Percentiles rank a stretch among this genome's conserved stretches.
phyloP scores from a whole-genome alignment of 805 yeast species.

The Metschnikowia dekortorum region DNA sequence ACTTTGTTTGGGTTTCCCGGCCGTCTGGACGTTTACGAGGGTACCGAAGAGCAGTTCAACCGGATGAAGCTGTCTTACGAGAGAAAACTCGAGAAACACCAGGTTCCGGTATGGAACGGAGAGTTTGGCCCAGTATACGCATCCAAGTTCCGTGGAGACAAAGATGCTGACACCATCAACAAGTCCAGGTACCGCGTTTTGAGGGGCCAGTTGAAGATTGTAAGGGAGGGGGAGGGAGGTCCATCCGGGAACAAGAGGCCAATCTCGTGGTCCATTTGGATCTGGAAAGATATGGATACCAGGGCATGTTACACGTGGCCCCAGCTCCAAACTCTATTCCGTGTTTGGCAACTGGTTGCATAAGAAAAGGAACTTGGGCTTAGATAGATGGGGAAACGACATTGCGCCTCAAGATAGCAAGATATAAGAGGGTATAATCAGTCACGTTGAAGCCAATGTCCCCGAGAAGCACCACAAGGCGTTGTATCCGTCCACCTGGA shows the following conservation, averaged over 20 bases:
- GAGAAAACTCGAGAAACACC: conserved; percentile 37
- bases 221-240: conserved; percentile 46
- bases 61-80: conserved; percentile 37
- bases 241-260: conserved; percentile 45
- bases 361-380: conserved; percentile 42
- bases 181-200: conserved; percentile 38
- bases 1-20: conserved; percentile 43
- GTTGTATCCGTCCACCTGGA: conserved; percentile 41
- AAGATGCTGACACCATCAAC: conserved; percentile 34
- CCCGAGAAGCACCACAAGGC: conserved; percentile 39
- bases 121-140: conserved; percentile 52
- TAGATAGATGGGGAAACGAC: conserved; percentile 50
- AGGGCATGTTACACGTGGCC: conserved; percentile 46
- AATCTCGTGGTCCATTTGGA: conserved; percentile 50
- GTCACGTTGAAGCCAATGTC: conserved; percentile 35
- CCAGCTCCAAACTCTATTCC: conserved; percentile 40
- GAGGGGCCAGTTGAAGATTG: conserved; percentile 42
- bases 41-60: conserved; percentile 30
- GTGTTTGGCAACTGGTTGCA: conserved; percentile 39
- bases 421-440: conserved; percentile 32
- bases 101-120: conserved; percentile 53
- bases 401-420: conserved; percentile 36
- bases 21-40: conserved; percentile 29
- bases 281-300: conserved; percentile 50
- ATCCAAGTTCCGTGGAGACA: conserved; percentile 39